These are phyloP conservation scores for Thecaphora frezii DNA, from an alignment of 1,284 basidiomycete species.

Conservation along the genomic window DNA sequence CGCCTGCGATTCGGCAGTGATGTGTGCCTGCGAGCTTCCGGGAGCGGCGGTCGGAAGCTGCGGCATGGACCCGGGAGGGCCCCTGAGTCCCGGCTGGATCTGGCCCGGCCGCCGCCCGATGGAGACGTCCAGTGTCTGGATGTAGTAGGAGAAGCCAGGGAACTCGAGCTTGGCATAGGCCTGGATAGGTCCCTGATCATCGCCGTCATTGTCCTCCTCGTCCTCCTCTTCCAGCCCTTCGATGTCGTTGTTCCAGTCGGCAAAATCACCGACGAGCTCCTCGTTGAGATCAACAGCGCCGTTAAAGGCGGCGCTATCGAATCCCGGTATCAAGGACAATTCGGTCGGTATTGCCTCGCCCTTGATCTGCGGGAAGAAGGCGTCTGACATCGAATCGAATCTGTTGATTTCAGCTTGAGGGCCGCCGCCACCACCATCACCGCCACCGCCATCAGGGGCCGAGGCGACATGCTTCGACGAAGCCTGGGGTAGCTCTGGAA, in stretches of 20 bases:
- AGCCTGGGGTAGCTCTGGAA: no score
- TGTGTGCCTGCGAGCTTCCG: constrained; percentile 3
- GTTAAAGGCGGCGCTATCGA: constrained; percentile 14
- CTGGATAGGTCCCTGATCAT: constrained; percentile 65
- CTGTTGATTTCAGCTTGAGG: no score
- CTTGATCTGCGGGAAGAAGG: constrained; percentile 1
- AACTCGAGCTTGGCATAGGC: constrained; percentile 93
- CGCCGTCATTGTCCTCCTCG: constrained; percentile 12
- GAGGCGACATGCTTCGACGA: background rate
- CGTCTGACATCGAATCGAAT: background rate
- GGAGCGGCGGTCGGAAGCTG: constrained; percentile 34
- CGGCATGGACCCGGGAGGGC: constrained; percentile 13
- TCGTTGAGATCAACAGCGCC: constrained; percentile 37
- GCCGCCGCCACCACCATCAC: background rate
- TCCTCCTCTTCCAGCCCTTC: constrained; percentile 29
- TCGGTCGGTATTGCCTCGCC: background rate
- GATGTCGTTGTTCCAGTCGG: constrained; percentile 34
- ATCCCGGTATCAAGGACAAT: background rate
- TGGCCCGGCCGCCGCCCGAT: constrained; percentile 66
- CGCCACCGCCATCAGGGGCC: background rate
- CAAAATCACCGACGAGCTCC: constrained; percentile 23
- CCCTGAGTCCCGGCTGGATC: constrained; percentile 12
- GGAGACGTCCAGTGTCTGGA: constrained; percentile 74
- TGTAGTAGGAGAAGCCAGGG: constrained; percentile 83
- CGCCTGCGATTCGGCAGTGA: constrained; percentile 14